Conservation (phyloP, 768 basidiomycete species). For the Boletus rufocinnamomeus region DNA sequence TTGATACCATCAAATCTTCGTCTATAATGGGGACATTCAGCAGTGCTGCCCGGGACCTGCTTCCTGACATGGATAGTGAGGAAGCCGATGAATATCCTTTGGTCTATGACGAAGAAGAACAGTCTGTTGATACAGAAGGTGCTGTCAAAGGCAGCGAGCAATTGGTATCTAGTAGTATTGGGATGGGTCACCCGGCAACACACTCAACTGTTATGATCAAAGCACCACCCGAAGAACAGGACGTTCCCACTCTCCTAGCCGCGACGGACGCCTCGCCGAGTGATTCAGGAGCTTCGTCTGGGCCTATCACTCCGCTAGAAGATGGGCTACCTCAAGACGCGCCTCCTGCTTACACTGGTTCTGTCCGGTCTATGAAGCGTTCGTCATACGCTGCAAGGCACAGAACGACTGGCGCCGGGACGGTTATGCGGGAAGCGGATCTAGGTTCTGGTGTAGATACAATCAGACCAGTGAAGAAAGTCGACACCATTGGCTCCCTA, state of each 20-base stretch:
- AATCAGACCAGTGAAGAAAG: conserved; percentile 90
- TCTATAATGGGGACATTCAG: conserved; percentile 78
- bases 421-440: conserved; percentile 77
- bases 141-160: conserved; percentile 70
- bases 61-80: conserved; percentile 60
- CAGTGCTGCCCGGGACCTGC: conserved; percentile 68
- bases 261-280: conserved; percentile 39
- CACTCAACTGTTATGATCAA: conserved; percentile 79
- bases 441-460: conserved; percentile 88
- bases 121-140: conserved; percentile 60
- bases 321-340: conserved; percentile 48
- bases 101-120: conserved; percentile 46
- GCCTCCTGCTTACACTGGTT: conserved; percentile 75
- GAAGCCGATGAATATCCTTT: conserved; percentile 44
- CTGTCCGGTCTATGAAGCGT: conserved; percentile 61
- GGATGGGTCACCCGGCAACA: conserved; percentile 53
- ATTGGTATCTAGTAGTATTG: conserved; percentile 40
- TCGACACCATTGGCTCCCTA: conserved; percentile 77
- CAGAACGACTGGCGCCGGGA: conserved; percentile 62
- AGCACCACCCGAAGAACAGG: conserved; percentile 40
- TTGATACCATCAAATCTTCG: conserved; percentile 78
- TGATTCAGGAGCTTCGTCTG: conserved; percentile 42
- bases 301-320: conserved; percentile 38
- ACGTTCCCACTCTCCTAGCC: conserved; percentile 43
- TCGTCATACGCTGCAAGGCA: conserved; percentile 81